Percentiles rank a stretch among this genome's conserved stretches.
phyloP scores from a whole-genome alignment of 2,329 filamentous ascomycete species.

The Epichloe baconii region DNA sequence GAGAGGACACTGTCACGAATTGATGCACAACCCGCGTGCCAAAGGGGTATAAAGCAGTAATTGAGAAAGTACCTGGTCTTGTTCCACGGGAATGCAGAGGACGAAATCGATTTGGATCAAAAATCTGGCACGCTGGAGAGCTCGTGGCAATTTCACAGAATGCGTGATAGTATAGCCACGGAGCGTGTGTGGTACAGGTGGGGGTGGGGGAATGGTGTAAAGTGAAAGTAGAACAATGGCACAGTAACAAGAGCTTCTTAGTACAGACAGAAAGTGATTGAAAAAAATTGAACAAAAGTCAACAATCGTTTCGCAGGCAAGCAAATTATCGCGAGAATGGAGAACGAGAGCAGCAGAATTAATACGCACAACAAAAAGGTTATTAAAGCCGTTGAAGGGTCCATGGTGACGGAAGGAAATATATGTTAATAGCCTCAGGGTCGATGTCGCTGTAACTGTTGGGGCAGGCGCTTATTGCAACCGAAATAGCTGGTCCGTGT shows the following conservation, averaged over 20 bases:
- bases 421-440: not conserved
- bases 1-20: not conserved
- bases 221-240: not conserved
- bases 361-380: conserved; percentile 52
- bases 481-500: not conserved
- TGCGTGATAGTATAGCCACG: not conserved
- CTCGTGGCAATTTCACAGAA: not conserved
- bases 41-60: not conserved
- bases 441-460: not conserved
- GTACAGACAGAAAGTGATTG: not conserved
- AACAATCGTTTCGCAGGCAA: not conserved
- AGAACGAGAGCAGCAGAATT: not conserved
- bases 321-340: not conserved
- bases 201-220: not conserved
- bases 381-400: conserved; percentile 51
- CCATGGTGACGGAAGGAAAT: conserved; percentile 26
- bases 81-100: not conserved
- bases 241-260: too few relatives aligned
- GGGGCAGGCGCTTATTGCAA: not conserved
- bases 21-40: not conserved
- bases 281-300: not conserved
- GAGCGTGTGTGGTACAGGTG: not conserved
- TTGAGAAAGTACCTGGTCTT: not conserved
- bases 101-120: not conserved
- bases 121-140: not conserved